phyloP scores from a whole-genome alignment of 148 eudicot species.

The Euryodendron excelsum region DNA sequence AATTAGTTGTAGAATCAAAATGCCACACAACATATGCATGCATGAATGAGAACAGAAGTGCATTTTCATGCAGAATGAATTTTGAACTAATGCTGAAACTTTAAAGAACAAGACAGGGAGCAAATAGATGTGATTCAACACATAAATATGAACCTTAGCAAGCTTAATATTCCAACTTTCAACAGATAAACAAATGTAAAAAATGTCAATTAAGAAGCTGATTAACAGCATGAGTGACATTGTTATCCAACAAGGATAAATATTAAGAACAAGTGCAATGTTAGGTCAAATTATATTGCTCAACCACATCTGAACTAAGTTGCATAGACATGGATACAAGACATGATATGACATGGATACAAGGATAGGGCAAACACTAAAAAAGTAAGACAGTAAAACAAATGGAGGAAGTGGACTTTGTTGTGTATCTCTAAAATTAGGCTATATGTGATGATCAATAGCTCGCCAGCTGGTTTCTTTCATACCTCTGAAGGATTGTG shows the following conservation, averaged over 20 bases:
- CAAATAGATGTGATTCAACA: not conserved
- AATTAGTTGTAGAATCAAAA: conserved; percentile 24
- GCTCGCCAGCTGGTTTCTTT: too few relatives aligned
- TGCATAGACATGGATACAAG: not conserved
- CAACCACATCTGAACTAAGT: not conserved
- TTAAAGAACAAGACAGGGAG: conserved; percentile 1
- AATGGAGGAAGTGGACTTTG: not conserved
- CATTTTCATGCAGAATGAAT: not conserved
- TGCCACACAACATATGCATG: not conserved
- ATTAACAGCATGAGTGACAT: not conserved
- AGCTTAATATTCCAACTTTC: conserved; percentile 4
- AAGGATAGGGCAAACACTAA: not conserved
- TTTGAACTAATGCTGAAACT: not conserved
- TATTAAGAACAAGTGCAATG: not conserved
- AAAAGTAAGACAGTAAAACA: not conserved
- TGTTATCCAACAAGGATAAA: not conserved
- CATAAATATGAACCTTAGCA: not conserved
- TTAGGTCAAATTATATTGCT: not conserved
- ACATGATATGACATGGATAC: not conserved
- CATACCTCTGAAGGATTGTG: too few relatives aligned
- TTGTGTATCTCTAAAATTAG: not conserved
- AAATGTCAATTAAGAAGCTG: not conserved
- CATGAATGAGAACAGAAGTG: not conserved
- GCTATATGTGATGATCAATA: too few relatives aligned
- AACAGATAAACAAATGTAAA: not conserved